phyloP scores from a whole-genome alignment of 2,329 filamentous ascomycete genomes.

The Colletotrichum sp. region DNA sequence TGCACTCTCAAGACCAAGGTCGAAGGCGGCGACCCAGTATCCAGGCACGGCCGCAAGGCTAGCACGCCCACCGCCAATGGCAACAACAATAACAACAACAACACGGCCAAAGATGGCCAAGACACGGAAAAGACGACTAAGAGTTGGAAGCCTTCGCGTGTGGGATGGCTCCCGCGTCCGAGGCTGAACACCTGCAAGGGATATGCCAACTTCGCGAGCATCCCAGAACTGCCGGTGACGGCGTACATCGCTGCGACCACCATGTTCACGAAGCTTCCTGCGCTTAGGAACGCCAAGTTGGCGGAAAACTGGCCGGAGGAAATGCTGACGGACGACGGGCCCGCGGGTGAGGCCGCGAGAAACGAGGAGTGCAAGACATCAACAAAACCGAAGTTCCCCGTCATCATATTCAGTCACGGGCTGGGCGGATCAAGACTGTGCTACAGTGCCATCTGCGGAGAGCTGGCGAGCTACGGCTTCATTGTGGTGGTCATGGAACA shows the following conservation, averaged over 20 bases:
- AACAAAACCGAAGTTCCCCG: slow-evolving; percentile 57
- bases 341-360: slow-evolving; percentile 37
- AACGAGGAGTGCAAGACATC: slow-evolving; percentile 21
- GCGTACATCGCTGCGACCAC: slow-evolving; percentile 60
- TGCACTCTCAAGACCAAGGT: slow-evolving; percentile 44
- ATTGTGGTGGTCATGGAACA: slow-evolving; percentile 70
- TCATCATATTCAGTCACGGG: slow-evolving; percentile 71
- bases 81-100: neutral
- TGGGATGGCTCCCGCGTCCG: slow-evolving; percentile 67
- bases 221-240: slow-evolving; percentile 53
- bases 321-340: slow-evolving; percentile 35
- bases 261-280: slow-evolving; percentile 69
- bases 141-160: slow-evolving; percentile 47
- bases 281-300: slow-evolving; percentile 63
- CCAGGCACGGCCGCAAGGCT: neutral
- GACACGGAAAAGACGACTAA: neutral
- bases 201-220: slow-evolving; percentile 65
- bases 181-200: slow-evolving; percentile 60
- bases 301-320: slow-evolving; percentile 59
- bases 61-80: neutral
- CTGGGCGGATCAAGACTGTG: slow-evolving; percentile 67
- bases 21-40: slow-evolving; percentile 24
- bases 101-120: neutral
- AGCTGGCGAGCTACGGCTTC: slow-evolving; percentile 70
- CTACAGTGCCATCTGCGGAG: slow-evolving; percentile 67